Base-by-base conservation (phyloP, 2,329 filamentous ascomycete species). In the Trichoderma guizhouense region DNA sequence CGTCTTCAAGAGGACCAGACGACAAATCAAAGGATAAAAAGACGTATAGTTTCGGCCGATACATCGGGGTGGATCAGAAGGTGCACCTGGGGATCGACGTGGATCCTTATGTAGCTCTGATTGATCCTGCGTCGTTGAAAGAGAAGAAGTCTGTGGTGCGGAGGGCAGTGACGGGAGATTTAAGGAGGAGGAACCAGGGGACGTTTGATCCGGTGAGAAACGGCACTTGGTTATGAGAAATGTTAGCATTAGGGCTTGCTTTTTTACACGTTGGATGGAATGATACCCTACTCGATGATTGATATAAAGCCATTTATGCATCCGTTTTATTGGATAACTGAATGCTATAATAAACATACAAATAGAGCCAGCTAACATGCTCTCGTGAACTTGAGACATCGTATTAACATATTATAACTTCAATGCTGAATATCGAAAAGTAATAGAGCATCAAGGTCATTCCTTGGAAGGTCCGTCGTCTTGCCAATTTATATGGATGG, bases 21-120 rank as follows among this genome's bases (percentile, higher is more conserved):
- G 9, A 26, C 21, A 55, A 55, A 24, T 14, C 21, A 28, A 61
- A 9, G 57, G 53, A 28, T 7, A 61, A n/a, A 24, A 6, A 12
- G 21, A 78, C 78, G 0, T 86, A 85, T 69, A 85, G 84, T 0
- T 90, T 86, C 74, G 87, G 88, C 0, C 80, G 79, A 0, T 90
- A 83, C 69, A 68, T 86, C 1, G 87, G 86, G 75, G 18, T 43
- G 0, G 87, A 89, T 73, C 84, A 85, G 0, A 79, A 79, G 8
- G 77, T 79, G 0, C 85, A 89, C 70, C 72, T 86, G 0, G 88
- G 88, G 0, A 85, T 90, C 57, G 88, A 90, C 39, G 76, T 81
- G 28, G 80, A 84, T 28, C 83, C 84, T 0, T 83, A 83, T 67
- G 82, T 87, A 0, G 79, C 81, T 0, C 76, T 65, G 0, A 60